Evolutionary conservation across 2,329 filamentous ascomycete species (phyloP), one percentile per base, ranked within the genome.

Genomic region (Aspergillus ustus): DNA sequence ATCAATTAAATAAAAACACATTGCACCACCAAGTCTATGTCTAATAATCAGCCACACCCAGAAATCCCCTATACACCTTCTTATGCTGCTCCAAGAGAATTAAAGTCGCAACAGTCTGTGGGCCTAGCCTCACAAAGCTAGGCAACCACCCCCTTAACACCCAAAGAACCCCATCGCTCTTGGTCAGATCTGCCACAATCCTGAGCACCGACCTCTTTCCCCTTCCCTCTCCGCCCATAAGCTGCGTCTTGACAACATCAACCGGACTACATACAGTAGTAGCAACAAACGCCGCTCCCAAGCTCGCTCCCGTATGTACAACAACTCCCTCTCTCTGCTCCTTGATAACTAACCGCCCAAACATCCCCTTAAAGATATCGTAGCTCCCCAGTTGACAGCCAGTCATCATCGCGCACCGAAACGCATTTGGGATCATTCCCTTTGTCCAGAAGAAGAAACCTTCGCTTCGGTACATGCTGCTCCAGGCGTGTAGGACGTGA

Each of bases 61-160:
- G 3, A 13, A 53, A 28, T 8, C 19, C 51, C 25, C 85, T 84
- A 78, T 92, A 96, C 28, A 88, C 75, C 77, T 89, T 91, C 80
- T 93, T 92, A 77, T 96, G 92, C 75, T 92, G 88, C 76, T 96
- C 92, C 72, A 96, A 76, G 76, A 95, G 93, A 71, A 96, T 75
- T 76, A 96, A 93, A 40, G 92, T 96, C 69, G 90, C 89, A 63
- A 96, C 91, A 7, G 92, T 96, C 80, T 96, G 92, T 40, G 84
- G 84, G 1, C 84, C 85, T 6, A 87, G 72, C 25, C 84, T 77
- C 55, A 86, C 83, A 69, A 86, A 86, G 67, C 83, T 85, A n/a
- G 92, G 92, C 51, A 93, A 87, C 91, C 92, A 96, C 63, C 92
- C 92, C 76, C 91, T 91, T 79, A 96, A 96, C 85, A 94, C 89